A percentile compares a stretch with the other conserved stretches of the same genome.
phyloP scores from a whole-genome alignment of 768 basidiomycete genomes.

The Lactifluus subvellereus region DNA sequence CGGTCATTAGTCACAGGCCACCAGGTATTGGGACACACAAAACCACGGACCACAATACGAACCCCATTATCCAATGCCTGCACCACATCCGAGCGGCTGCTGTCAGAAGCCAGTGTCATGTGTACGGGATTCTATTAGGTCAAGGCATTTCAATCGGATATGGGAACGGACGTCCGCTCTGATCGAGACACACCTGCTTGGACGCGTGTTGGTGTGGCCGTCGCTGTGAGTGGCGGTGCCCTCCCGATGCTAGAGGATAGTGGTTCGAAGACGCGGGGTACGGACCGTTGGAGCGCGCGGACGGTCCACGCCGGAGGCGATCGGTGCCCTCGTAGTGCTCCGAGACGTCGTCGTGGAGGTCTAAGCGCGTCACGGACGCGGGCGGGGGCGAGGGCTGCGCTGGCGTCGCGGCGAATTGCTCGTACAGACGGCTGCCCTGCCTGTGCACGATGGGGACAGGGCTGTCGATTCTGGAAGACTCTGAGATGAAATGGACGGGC shows the following conservation, averaged over 20 bases:
- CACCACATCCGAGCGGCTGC: conserved; percentile 19
- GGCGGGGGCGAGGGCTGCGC: not conserved
- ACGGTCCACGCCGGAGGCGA: conserved; percentile 2
- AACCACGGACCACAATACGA: conserved; percentile 17
- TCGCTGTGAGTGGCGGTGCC: not conserved
- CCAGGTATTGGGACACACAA: not conserved
- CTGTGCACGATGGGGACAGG: conserved; percentile 22
- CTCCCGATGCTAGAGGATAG: not conserved
- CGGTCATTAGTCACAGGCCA: not conserved
- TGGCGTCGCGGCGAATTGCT: conserved; percentile 10
- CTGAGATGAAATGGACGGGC: conserved; percentile 10
- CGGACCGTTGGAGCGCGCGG: not conserved
- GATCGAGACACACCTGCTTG: conserved; percentile 8
- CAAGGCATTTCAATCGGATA: not conserved
- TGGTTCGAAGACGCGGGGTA: not conserved
- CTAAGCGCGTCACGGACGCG: conserved; percentile 13
- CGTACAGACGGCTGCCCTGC: conserved; percentile 21
- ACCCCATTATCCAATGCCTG: conserved; percentile 19
- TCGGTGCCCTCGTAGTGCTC: conserved; percentile 2
- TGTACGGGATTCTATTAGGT: conserved; percentile 6
- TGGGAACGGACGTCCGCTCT: not conserved
- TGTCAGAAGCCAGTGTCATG: conserved; percentile 4
- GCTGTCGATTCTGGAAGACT: conserved; percentile 14
- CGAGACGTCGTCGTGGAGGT: conserved; percentile 9
- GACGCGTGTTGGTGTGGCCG: conserved; percentile 5